Percentiles rank a stretch among this genome's conserved stretches.
Evolutionary conservation across 495 filamentous ascomycete genomes (phyloP).

Genomic region (Arthonia radiata): DNA sequence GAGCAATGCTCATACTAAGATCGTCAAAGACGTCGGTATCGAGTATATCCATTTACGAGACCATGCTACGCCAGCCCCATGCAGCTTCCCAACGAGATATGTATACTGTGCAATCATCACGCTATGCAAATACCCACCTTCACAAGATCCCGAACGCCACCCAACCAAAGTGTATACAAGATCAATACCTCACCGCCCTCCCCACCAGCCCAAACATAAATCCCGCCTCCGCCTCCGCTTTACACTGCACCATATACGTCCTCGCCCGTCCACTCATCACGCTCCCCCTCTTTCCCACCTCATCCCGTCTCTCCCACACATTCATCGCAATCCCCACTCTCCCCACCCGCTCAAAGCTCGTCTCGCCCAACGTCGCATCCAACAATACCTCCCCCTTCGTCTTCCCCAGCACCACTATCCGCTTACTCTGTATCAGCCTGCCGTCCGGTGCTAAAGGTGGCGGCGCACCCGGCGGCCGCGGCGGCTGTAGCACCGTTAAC

Average conservation of each 20-base stretch:
- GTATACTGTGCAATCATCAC: too few relatives aligned
- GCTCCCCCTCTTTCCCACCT: slow-evolving; percentile 41
- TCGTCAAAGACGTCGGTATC: too few relatives aligned
- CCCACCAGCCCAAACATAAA: too few relatives aligned
- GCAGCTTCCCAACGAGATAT: too few relatives aligned
- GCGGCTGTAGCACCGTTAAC: slow-evolving; percentile 48
- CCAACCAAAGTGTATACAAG: too few relatives aligned
- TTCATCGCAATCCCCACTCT: slow-evolving; percentile 65
- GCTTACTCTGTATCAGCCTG: slow-evolving; percentile 36
- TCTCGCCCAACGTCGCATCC: slow-evolving; percentile 62
- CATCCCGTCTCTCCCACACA: slow-evolving; percentile 43
- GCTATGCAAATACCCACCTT: too few relatives aligned
- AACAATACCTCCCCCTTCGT: slow-evolving; percentile 42
- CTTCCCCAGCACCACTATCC: slow-evolving; percentile 50
- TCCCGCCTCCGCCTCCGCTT: too few relatives aligned
- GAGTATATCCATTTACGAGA: too few relatives aligned
- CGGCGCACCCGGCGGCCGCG: slow-evolving; percentile 30
- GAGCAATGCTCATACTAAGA: too few relatives aligned
- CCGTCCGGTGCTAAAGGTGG: slow-evolving; percentile 5
- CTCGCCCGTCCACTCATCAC: slow-evolving; percentile 39
- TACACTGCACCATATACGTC: slow-evolving; percentile 74
- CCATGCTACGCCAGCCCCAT: too few relatives aligned
- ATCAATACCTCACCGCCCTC: too few relatives aligned
- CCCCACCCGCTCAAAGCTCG: slow-evolving; percentile 62
- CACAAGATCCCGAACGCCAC: too few relatives aligned